phyloP scores from a whole-genome alignment of 2,329 filamentous ascomycete species.

The Botrytis galanthina region DNA sequence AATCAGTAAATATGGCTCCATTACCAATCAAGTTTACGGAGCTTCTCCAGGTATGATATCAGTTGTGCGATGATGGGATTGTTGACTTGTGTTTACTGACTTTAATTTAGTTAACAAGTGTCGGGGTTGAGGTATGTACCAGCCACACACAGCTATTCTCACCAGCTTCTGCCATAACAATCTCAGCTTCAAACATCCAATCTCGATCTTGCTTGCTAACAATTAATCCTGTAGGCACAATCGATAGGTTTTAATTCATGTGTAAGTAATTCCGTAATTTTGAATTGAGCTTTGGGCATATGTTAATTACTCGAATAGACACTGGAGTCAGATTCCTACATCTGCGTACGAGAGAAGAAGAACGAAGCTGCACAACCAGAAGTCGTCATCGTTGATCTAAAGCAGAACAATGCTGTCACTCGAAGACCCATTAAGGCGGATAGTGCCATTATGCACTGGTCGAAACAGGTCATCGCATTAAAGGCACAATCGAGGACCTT shows the following conservation, averaged over 20 bases:
- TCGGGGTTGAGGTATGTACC: conserved; percentile 52
- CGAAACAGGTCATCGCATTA: conserved; percentile 90
- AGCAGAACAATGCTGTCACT: conserved; percentile 94
- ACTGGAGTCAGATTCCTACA: conserved; percentile 94
- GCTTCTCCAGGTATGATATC: conserved; percentile 82
- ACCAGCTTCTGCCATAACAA: conserved; percentile 19
- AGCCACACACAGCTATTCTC: conserved; percentile 21
- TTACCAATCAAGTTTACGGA: conserved; percentile 93
- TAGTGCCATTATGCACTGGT: conserved; percentile 99
- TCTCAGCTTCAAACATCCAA: conserved; percentile 27
- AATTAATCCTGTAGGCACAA: conserved; percentile 51
- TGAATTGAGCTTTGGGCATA: conserved; percentile 15
- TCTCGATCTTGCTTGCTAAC: conserved; percentile 29
- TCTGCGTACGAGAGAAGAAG: conserved; percentile 95
- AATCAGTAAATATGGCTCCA: conserved; percentile 40
- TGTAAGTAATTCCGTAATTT: conserved; percentile 52
- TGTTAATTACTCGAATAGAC: conserved; percentile 57
- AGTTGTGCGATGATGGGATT: conserved; percentile 75
- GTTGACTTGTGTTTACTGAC: conserved; percentile 38
- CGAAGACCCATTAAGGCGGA: conserved; percentile 96
- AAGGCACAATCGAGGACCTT: conserved; percentile 92
- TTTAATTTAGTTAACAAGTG: conserved; percentile 48
- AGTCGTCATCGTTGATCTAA: conserved; percentile 96
- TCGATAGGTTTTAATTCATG: conserved; percentile 87
- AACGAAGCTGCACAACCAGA: conserved; percentile 80